Evolutionary conservation across 768 basidiomycete species (phyloP), one percentile per base, ranked within the genome.

Genomic region (Boletus rex-veris): DNA sequence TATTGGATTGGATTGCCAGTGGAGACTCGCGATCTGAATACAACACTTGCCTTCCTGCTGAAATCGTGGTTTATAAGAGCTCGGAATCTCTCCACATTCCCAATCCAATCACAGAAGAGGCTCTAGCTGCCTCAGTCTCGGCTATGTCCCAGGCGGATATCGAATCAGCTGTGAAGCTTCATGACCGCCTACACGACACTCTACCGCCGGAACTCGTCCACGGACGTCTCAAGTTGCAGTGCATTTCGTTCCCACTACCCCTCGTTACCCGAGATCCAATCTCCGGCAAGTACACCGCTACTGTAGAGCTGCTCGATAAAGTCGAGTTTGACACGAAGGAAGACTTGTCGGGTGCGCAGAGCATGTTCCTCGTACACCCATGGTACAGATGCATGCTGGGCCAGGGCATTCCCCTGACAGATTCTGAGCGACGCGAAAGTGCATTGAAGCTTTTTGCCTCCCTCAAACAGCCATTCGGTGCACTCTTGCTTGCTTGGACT

Each of bases 11-110:
- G 62, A 56, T 50, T 2, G 21, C 21, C 21, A 24, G 21, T 24
- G 64, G 64, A 19, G 30, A 44, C 28, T 8, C 28, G 7, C 5
- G 50, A 11, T 64, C 62, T 1, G 47, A 52, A n/a, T 64, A 64
- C 26, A 64, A 66, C 26, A 50, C 54, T 4, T 65, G 64, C 35
- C 58, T 64, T 33, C 64, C 63, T 7, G 52, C 50, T 1, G 58
- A 59, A 21, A 59, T 64, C 15, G 21, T 49, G 5, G 61, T 63
- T 7, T 63, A 62, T 33, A 30, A 30, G 4, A 24, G 42, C 7
- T 2, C 12, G 3, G 55, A 57, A 26, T 35, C 10, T 10, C 11
- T 1, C 21, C 30, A 61, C 24, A 9, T 61, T 24, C 60, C 60
- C 2, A 3, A 3, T 4, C 16, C 12, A 3, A 26, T 52, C 14